Base-by-base conservation (phyloP, 129 eudicot species). In the Flaveria brownii region DNA sequence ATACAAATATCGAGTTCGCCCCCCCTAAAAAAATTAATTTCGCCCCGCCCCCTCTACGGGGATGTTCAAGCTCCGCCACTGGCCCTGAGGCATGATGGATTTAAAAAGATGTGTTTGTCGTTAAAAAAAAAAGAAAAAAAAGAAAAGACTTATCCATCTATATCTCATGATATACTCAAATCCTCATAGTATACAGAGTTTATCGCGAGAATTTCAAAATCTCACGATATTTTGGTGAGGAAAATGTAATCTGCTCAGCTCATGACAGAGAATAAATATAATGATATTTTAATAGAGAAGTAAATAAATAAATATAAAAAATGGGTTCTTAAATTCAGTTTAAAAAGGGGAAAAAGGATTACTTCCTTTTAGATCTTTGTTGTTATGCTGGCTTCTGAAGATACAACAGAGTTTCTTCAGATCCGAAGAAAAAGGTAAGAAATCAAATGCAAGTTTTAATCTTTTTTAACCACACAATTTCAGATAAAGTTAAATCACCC, bases 361-460 rank as follows among this genome's bases (percentile, higher is more conserved):
- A 88, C 90, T 83, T 80, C 82, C 82, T 75, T 86, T 89, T 79
- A 87, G 90, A 84, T 90, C 88, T 85, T 84, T 90, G 90, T 88
- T 85, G 86, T 82, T 83, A 62, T 86, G 86, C 86, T 86, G 93
- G 85, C 85, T 81, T 78, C 78, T 78, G 85, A 90, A 87, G 90
- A 83, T 86, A 81, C 92, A 85, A 70, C 88, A 78, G 89, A 80
- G 86, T 82, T 86, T 90, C 89, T 83, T 86, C 96, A 90, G 96
- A 90, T 90, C 96, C 96, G 92, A 90, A 90, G 96, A 90, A 90
- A 87, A 79, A 81, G 93, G 96, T 78, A 13, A 80, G 83, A 90
- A 84, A 70, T 6, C 60, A 79, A 52, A 68, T 68, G 60, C 12
- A 33, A 16, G 18, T 36, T 51, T 43, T 59, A 74, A 55, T 16